Conservation (phyloP, 495 filamentous ascomycete genomes). For the Astrocystis sublimbata region DNA sequence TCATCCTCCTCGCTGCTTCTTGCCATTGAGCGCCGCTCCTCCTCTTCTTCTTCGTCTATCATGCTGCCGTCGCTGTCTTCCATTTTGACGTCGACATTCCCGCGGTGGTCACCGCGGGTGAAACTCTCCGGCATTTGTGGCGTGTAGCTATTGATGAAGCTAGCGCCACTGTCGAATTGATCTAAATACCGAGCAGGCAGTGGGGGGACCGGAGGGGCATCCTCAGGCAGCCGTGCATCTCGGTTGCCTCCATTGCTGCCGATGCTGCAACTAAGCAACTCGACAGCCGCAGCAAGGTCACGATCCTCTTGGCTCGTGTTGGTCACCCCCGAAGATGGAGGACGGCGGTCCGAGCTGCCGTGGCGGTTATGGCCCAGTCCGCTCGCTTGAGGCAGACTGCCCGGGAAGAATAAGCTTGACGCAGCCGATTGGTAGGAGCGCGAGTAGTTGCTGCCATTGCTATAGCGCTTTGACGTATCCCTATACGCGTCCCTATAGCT, state of each 20-base stretch:
- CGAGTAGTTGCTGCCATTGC: conserved; percentile 70
- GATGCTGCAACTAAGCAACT: conserved; percentile 86
- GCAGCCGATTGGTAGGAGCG: conserved; percentile 82
- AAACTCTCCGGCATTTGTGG: conserved; percentile 53
- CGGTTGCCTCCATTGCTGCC: conserved; percentile 67
- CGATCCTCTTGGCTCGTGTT: conserved; percentile 71
- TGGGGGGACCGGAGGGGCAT: conserved; percentile 84
- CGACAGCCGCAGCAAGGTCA: conserved; percentile 85
- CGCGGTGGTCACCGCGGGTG: conserved; percentile 46
- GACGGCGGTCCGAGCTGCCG: conserved; percentile 56
- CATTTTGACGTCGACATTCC: conserved; percentile 63
- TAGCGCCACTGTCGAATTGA: conserved; percentile 50
- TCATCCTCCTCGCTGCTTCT: conserved; percentile 90
- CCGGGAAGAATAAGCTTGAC: conserved; percentile 53
- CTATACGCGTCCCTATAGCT: conserved; percentile 54
- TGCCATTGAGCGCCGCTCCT: conserved; percentile 61
- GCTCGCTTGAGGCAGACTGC: conserved; percentile 48
- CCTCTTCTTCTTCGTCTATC: conserved; percentile 79
- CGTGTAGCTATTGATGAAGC: conserved; percentile 55
- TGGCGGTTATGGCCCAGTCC: conserved; percentile 59
- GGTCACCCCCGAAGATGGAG: conserved; percentile 61
- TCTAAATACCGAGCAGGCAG: conserved; percentile 69
- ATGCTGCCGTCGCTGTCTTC: conserved; percentile 64
- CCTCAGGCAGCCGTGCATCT: conserved; percentile 67
- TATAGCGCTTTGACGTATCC: conserved; percentile 58